These are phyloP conservation scores for Phytophthora podocarpi DNA, from an alignment of 352 stramenopile genomes.

Conservation along the genomic window DNA sequence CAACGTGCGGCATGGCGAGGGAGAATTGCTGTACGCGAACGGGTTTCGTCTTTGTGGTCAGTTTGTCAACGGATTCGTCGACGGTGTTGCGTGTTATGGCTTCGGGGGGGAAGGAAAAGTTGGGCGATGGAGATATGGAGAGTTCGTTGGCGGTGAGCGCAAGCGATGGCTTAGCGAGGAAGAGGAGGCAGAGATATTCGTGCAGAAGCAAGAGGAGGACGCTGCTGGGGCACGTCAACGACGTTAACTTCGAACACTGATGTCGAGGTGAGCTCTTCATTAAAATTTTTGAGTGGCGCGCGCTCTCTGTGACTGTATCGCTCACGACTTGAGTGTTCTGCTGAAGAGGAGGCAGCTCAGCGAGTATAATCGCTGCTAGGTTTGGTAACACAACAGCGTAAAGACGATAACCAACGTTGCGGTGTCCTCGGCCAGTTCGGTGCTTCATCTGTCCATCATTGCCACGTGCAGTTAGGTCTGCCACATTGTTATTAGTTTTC, in stretches of 20 bases:
- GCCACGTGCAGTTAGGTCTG: too few relatives aligned
- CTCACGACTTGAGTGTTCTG: too few relatives aligned
- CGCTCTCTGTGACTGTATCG: too few relatives aligned
- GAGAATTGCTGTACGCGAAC: slow-evolving; percentile 60
- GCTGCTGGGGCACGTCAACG: slow-evolving; percentile 7
- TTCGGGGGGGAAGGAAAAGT: slow-evolving; percentile 39
- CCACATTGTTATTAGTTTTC: not conserved
- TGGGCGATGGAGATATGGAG: slow-evolving; percentile 35
- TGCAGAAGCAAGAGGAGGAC: slow-evolving; percentile 12
- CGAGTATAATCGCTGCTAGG: too few relatives aligned
- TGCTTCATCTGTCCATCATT: too few relatives aligned
- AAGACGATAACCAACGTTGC: too few relatives aligned
- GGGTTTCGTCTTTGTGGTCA: slow-evolving; percentile 49
- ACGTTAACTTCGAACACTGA: too few relatives aligned
- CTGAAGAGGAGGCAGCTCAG: too few relatives aligned
- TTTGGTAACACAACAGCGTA: too few relatives aligned
- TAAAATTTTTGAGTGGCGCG: too few relatives aligned
- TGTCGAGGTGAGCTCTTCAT: too few relatives aligned
- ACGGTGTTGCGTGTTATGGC: slow-evolving; percentile 49
- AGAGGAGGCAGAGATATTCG: slow-evolving; percentile 39
- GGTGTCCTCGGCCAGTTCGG: too few relatives aligned
- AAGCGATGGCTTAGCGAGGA: slow-evolving; percentile 54
- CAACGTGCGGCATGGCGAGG: slow-evolving; percentile 55
- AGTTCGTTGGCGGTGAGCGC: slow-evolving; percentile 46
- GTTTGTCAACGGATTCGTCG: slow-evolving; percentile 53